Evolutionary conservation across 2,329 filamentous ascomycete species (phyloP).

Genomic region (Penicillium sp.): DNA sequence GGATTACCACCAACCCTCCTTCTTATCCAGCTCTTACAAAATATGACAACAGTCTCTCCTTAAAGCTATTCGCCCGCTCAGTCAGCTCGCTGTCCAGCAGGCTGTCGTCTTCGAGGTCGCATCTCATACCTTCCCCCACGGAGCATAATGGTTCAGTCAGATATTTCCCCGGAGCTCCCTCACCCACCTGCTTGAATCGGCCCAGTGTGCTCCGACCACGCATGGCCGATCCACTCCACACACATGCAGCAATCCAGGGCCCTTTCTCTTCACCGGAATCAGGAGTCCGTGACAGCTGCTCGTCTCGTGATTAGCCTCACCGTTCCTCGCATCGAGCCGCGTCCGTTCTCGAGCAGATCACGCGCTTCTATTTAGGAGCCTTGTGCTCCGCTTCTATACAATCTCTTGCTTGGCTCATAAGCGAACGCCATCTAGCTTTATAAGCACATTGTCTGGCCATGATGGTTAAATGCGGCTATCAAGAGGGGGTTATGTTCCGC

Average conservation of each 20-base stretch:
- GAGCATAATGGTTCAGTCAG: neutral
- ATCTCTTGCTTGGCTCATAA: neutral
- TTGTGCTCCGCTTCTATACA: constrained; percentile 4
- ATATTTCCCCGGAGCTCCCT: constrained; percentile 13
- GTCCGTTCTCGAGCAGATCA: neutral
- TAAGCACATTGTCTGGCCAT: too few relatives aligned
- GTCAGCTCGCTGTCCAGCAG: neutral
- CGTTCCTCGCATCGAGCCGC: constrained; percentile 10
- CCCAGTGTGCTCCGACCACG: constrained; percentile 39
- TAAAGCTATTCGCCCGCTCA: neutral
- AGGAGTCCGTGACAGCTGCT: neutral
- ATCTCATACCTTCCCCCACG: neutral
- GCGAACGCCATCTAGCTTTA: neutral
- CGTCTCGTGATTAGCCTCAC: constrained; percentile 9
- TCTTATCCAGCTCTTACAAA: neutral
- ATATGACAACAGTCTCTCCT: neutral
- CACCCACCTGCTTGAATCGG: constrained; percentile 23
- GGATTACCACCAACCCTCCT: neutral
- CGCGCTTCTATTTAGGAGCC: constrained; percentile 5
- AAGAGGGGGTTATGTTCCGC: too few relatives aligned
- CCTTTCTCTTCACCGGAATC: constrained; percentile 23
- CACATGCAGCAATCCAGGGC: constrained; percentile 14
- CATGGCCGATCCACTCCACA: constrained; percentile 20
- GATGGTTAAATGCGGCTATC: too few relatives aligned
- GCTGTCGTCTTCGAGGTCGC: neutral